phyloP scores from a whole-genome alignment of 1,284 basidiomycete genomes.

The Vanrija pseudolonga region DNA sequence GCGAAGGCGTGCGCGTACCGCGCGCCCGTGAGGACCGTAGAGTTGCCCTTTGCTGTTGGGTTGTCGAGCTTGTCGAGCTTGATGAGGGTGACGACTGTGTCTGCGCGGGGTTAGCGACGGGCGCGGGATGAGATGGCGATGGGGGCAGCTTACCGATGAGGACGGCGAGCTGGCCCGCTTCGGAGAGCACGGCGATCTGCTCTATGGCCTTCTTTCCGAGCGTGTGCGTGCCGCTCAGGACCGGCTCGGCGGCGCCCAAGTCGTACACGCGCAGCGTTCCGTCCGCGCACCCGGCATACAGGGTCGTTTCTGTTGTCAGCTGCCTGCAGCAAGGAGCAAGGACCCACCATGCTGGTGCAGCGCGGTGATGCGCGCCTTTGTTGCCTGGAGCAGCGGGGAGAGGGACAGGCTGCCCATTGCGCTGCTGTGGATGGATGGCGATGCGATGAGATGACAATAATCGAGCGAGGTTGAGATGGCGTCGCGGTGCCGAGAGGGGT shows the following conservation, averaged over 20 bases:
- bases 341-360: constrained; percentile 37
- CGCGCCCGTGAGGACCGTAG: constrained; percentile 66
- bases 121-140: neutral
- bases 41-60: constrained; percentile 57
- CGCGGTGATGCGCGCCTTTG: constrained; percentile 34
- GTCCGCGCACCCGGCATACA: constrained; percentile 70
- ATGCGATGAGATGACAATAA: neutral
- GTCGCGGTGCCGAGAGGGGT: no score
- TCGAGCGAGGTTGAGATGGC: no score
- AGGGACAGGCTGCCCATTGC: constrained; percentile 30
- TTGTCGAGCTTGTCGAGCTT: constrained; percentile 56
- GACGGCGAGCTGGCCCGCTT: constrained; percentile 73
- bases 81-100: constrained; percentile 41
- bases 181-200: constrained; percentile 76
- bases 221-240: constrained; percentile 55
- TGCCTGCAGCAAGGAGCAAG: no score
- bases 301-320: constrained; percentile 59
- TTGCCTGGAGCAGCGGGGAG: constrained; percentile 27
- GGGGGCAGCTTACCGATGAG: constrained; percentile 68
- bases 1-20: constrained; percentile 78
- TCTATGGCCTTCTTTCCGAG: constrained; percentile 71
- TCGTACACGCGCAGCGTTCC: constrained; percentile 59
- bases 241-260: constrained; percentile 17
- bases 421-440: neutral
- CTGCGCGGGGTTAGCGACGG: constrained; percentile 22